Base-by-base conservation (phyloP, 192 early-diverging fungal species). In the Gryganskiella cystojenkinii region DNA sequence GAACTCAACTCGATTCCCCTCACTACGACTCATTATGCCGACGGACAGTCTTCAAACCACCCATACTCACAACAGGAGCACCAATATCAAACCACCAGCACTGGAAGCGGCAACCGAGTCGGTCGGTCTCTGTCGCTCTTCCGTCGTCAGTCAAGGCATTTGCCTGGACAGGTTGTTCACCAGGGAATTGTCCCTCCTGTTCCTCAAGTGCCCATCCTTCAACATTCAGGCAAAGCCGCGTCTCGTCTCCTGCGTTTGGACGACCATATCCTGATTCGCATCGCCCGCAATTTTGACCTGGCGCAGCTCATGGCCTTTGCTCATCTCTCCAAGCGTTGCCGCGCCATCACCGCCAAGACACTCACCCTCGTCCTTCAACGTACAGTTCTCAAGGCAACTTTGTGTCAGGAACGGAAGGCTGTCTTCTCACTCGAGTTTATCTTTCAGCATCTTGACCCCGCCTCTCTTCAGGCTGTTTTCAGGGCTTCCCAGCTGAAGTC, bases 381-480 rank as follows among this genome's bases (percentile, higher is more conserved):
- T 24, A 78, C 74, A 33, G 61, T 78, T 25, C 61, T 78, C 61
- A 78, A 78, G 54, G 74, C 67, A 20, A 78, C 74, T 3, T 65
- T 78, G 25, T 78, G 74, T 46, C 74, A 78, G 65, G 74, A 78
- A 61, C 74, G 74, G 56, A 78, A 69, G 44, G 74, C 74, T 17
- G 66, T 78, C 52, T 78, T 78, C 31, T 78, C 74, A 9, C 74
- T 78, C 43, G 74, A 78, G 35, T 78, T 78, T 46, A 78, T 78
- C 56, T 78, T 78, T 45, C 74, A 78, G 42, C 74, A 78, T 30
- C 67, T 78, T 8, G 74, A 78, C 56, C 74, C 74, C 10, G 65
- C 66, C 47, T 78, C 74, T 19, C 31, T 78, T 10, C 65, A 68
- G n/a, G 74, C 61, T n/a, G 74, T 78, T 24, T 78, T 78, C 27